A percentile compares a stretch with the other conserved stretches of the same genome.
Evolutionary conservation across 371 early-diverging fungal genomes (phyloP).

Genomic region (Coemansia sp.): DNA sequence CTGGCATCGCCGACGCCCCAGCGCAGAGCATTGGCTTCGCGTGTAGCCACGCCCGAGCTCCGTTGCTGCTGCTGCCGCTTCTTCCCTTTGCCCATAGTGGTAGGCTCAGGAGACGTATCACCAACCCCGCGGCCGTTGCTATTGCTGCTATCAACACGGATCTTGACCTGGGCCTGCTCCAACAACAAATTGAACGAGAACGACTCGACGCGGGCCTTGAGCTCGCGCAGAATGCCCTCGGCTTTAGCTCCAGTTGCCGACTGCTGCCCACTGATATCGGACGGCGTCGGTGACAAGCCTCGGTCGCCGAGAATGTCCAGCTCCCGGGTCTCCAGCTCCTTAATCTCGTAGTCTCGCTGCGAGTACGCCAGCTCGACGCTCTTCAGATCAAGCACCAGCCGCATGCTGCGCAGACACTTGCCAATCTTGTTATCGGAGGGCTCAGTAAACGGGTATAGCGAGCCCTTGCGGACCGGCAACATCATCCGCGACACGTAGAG

Average conservation of each 20-base stretch:
- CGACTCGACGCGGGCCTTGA: constrained; percentile 48
- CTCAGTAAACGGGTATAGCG: constrained; percentile 48
- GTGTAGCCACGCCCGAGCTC: background rate
- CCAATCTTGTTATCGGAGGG: constrained; percentile 52
- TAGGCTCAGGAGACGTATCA: background rate
- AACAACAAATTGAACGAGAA: constrained; percentile 44
- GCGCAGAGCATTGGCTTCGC: constrained; percentile 27
- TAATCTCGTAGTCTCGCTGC: constrained; percentile 51
- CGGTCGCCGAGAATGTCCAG: constrained; percentile 13
- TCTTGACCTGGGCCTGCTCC: constrained; percentile 40
- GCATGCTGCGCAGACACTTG: constrained; percentile 48
- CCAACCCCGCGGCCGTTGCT: background rate
- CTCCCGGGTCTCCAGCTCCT: constrained; percentile 50
- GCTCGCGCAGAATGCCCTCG: constrained; percentile 45
- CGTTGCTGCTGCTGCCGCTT: background rate
- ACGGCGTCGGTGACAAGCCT: constrained; percentile 36
- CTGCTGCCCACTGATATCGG: constrained; percentile 15
- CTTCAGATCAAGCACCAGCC: constrained; percentile 46
- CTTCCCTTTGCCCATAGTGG: background rate
- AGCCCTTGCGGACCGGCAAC: constrained; percentile 52
- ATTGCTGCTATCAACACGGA: constrained; percentile 16
- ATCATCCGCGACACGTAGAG: constrained; percentile 51
- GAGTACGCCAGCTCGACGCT: constrained; percentile 50
- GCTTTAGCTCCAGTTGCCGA: constrained; percentile 36
- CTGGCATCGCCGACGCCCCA: constrained; percentile 53